A percentile compares a stretch with the other conserved stretches of the same genome.
These are phyloP conservation scores for Naganishia randhawae DNA, from an alignment of 768 basidiomycete species.

Conservation along the genomic window DNA sequence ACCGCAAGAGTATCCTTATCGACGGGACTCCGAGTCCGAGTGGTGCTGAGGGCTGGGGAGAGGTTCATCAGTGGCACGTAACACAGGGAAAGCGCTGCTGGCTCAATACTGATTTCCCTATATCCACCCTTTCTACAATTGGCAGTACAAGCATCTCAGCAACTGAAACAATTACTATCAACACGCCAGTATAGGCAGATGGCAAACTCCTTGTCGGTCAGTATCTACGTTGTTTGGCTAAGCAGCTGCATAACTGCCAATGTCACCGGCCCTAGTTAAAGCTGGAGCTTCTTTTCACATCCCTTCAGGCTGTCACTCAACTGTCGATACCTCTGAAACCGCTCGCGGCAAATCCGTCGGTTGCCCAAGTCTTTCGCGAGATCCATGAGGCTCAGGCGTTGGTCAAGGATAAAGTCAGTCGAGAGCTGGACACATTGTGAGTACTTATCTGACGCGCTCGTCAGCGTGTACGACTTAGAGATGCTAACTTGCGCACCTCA, in stretches of 20 bases:
- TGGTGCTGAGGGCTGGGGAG: too few relatives aligned
- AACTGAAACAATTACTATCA: conserved; percentile 71
- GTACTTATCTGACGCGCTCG: conserved; percentile 45
- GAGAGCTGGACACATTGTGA: conserved; percentile 88
- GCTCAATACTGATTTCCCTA: background rate
- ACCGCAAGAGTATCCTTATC: too few relatives aligned
- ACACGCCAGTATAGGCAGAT: conserved; percentile 79
- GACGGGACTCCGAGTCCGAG: too few relatives aligned
- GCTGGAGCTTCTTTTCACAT: conserved; percentile 18
- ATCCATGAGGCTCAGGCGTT: conserved; percentile 79
- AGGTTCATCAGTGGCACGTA: too few relatives aligned
- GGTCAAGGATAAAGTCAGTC: conserved; percentile 73
- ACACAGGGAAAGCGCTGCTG: background rate
- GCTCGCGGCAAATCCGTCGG: conserved; percentile 69
- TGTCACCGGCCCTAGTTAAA: background rate
- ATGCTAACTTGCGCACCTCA: too few relatives aligned
- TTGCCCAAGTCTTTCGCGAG: conserved; percentile 71
- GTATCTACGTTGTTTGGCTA: conserved; percentile 42
- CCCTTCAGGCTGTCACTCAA: conserved; percentile 84
- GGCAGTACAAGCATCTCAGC: conserved; percentile 73
- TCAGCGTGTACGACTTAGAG: too few relatives aligned
- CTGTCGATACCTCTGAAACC: conserved; percentile 75
- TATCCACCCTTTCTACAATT: background rate
- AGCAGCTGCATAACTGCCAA: background rate
- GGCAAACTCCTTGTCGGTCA: conserved; percentile 71